Percentiles rank a stretch among this genome's conserved stretches.
Conservation (phyloP, 2,329 filamentous ascomycete species). For the Neonectria magnoliae region DNA sequence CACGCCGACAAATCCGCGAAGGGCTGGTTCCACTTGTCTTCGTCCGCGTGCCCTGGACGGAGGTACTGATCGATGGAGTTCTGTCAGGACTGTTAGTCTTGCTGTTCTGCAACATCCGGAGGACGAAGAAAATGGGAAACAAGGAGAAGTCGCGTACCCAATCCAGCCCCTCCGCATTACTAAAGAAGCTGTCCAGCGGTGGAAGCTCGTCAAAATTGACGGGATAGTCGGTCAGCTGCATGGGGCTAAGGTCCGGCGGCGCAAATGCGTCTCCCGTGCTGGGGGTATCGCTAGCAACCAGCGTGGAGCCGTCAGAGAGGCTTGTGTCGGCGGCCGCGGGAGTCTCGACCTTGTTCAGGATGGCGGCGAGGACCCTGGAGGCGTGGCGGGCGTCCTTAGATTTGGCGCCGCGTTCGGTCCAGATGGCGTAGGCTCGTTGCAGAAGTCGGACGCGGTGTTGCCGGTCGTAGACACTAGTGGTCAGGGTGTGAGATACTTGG, state of each 20-base stretch:
- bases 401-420: constrained; percentile 50
- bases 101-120: background rate
- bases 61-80: constrained; percentile 44
- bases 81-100: constrained; percentile 21
- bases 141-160: constrained; percentile 48
- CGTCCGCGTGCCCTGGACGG: constrained; percentile 18
- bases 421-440: constrained; percentile 54
- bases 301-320: constrained; percentile 15
- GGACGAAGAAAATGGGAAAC: background rate
- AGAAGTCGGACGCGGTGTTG: constrained; percentile 50
- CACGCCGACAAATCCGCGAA: constrained; percentile 5
- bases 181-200: constrained; percentile 52
- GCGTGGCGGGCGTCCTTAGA: constrained; percentile 57
- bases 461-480: constrained; percentile 43
- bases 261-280: constrained; percentile 1
- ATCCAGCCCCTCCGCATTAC: constrained; percentile 48
- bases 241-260: constrained; percentile 19
- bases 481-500: no score
- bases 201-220: constrained; percentile 47
- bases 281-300: constrained; percentile 14
- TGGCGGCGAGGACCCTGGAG: constrained; percentile 54
- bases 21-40: background rate
- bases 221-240: constrained; percentile 28
- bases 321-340: constrained; percentile 12
- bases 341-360: constrained; percentile 51